Percentiles rank a stretch among this genome's conserved stretches.
These are phyloP conservation scores for Leptomonas pyrrhocoris DNA, from an alignment of 208 protist genomes.

Conservation along the genomic window DNA sequence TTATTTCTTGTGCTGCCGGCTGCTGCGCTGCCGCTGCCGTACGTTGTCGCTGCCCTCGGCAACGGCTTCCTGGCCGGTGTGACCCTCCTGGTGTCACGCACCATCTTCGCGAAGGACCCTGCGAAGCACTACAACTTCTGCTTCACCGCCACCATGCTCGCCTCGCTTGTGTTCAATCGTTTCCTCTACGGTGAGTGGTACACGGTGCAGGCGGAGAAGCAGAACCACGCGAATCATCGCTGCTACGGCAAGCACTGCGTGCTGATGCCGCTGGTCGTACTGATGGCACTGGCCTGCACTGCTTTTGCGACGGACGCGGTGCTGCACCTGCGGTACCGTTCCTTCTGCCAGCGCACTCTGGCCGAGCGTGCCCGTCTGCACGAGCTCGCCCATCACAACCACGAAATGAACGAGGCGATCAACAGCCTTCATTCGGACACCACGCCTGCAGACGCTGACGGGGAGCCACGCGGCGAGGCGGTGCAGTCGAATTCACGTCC, in stretches of 20 bases:
- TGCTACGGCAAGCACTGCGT: conserved; percentile 46
- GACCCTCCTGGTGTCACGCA: conserved; percentile 57
- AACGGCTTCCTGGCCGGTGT: conserved; percentile 60
- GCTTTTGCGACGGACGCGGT: conserved; percentile 37
- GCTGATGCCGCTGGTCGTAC: conserved; percentile 49
- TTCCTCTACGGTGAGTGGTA: conserved; percentile 77
- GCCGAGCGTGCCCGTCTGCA: conserved; percentile 47
- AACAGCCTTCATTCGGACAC: too few species aligned
- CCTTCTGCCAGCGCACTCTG: conserved; percentile 42
- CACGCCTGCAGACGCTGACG: too few species aligned
- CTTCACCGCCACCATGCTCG: conserved; percentile 37
- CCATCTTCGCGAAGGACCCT: conserved; percentile 66
- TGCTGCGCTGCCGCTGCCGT: conserved; percentile 48
- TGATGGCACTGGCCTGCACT: conserved; percentile 34
- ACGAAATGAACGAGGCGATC: conserved; percentile 3
- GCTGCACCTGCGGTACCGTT: conserved; percentile 44
- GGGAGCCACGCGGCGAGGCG: too few species aligned
- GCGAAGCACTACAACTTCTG: conserved; percentile 80
- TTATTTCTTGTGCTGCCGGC: conserved; percentile 45
- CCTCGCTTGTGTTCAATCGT: conserved; percentile 56
- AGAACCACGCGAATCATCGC: conserved; percentile 15
- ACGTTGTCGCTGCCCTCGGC: conserved; percentile 51
- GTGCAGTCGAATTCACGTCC: too few species aligned
- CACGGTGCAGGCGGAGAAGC: conserved; percentile 51
- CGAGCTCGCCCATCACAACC: conserved; percentile 13